Evolutionary conservation across 139 green algal species (phyloP).

Genomic region (Zygnema circumcarinatum): DNA sequence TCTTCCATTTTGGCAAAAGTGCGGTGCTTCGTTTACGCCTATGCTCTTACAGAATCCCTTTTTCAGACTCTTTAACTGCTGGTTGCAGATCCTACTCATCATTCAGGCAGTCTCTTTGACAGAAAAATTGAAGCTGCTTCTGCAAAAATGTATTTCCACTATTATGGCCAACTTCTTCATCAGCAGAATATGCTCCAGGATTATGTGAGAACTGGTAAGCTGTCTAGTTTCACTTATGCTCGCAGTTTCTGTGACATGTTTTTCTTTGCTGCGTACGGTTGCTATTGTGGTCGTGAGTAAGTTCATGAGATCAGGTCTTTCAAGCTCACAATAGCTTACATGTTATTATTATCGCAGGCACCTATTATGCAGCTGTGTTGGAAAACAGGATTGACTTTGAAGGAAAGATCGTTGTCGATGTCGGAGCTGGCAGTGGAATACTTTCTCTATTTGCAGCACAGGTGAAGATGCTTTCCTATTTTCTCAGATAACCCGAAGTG

Average conservation of each 20-base stretch:
- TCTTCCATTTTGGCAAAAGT: too few relatives aligned
- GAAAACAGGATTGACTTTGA: constrained; percentile 88
- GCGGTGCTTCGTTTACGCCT: neutral
- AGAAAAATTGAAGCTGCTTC: constrained; percentile 75
- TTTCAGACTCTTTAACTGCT: neutral
- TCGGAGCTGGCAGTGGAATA: constrained; percentile 91
- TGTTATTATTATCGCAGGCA: constrained; percentile 69
- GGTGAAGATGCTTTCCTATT: constrained; percentile 69
- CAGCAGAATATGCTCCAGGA: constrained; percentile 93
- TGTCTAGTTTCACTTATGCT: too few relatives aligned
- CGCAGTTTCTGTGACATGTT: too few relatives aligned
- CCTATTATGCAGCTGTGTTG: constrained; percentile 90
- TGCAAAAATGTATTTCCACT: constrained; percentile 85
- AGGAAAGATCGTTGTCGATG: constrained; percentile 91
- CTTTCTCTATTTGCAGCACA: constrained; percentile 95
- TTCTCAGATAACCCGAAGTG: too few relatives aligned
- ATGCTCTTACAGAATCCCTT: neutral
- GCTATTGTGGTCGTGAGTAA: too few relatives aligned
- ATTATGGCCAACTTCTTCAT: constrained; percentile 83
- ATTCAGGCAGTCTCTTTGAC: constrained; percentile 42
- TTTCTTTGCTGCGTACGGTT: neutral
- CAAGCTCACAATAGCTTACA: neutral
- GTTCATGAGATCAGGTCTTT: too few relatives aligned
- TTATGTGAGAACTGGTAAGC: constrained; percentile 54
- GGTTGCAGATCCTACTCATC: neutral